Evolutionary conservation across 2,329 filamentous ascomycete species (phyloP).

Genomic region (Pestalotiopsis fici): DNA sequence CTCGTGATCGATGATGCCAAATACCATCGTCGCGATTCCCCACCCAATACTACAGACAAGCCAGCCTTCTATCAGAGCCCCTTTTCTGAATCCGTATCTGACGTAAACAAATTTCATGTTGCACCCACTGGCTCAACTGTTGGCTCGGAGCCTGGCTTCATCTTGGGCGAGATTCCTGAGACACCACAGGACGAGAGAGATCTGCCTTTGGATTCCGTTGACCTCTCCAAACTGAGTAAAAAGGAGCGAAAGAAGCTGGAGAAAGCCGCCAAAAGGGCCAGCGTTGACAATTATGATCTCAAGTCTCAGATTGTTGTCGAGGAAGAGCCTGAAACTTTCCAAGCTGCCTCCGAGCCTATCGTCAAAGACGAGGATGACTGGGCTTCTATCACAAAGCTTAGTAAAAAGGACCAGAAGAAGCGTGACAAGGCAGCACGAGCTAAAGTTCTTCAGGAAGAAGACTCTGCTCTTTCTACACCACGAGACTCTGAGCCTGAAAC

Average conservation of each 20-base stretch:
- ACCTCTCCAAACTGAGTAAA: conserved; percentile 26
- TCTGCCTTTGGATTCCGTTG: conserved; percentile 19
- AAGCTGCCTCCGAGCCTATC: conserved; percentile 16
- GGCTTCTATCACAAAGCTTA: conserved; percentile 22
- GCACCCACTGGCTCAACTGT: conserved; percentile 25
- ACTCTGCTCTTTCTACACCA: conserved; percentile 11
- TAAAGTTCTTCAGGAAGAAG: conserved; percentile 23
- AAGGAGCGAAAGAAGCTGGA: conserved; percentile 38
- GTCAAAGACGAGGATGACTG: conserved; percentile 23
- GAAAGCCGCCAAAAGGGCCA: conserved; percentile 32
- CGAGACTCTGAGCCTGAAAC: conserved; percentile 18
- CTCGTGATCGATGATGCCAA: conserved; percentile 68
- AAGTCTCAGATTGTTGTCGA: conserved; percentile 22
- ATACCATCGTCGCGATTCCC: conserved; percentile 65
- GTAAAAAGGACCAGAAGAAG: conserved; percentile 42
- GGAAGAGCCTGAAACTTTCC: conserved; percentile 14
- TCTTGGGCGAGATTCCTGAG: conserved; percentile 47
- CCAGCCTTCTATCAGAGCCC: conserved; percentile 48
- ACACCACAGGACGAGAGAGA: conserved; percentile 38
- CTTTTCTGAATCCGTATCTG: conserved; percentile 48
- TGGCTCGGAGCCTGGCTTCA: conserved; percentile 40
- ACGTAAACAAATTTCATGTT: conserved; percentile 36
- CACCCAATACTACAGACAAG: conserved; percentile 57
- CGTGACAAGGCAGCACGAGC: conserved; percentile 40
- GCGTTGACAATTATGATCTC: conserved; percentile 13